These are phyloP conservation scores for Pleurotus ostreatus DNA, from an alignment of 768 basidiomycete genomes.

Conservation along the genomic window DNA sequence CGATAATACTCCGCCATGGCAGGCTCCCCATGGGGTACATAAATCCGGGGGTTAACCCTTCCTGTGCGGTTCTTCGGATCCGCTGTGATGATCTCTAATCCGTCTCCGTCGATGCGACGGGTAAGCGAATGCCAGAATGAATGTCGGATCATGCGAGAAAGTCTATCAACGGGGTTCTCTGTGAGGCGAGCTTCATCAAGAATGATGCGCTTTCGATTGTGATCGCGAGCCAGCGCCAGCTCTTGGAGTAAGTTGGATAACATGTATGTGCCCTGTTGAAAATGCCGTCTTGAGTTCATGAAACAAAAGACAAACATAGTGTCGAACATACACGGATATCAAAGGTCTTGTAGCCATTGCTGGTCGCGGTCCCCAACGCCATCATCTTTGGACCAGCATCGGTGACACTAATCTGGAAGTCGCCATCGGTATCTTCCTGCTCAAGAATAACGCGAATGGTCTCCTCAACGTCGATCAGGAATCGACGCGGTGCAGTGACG, in stretches of 20 bases:
- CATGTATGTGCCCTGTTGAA: constrained; percentile 92
- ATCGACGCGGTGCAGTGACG: constrained; percentile 75
- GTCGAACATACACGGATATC: constrained; percentile 74
- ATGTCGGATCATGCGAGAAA: constrained; percentile 95
- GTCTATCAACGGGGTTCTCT: constrained; percentile 95
- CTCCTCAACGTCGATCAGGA: constrained; percentile 96
- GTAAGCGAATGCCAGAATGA: constrained; percentile 99
- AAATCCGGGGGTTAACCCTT: constrained; percentile 87
- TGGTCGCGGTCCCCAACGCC: constrained; percentile 92
- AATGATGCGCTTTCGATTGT: constrained; percentile 92
- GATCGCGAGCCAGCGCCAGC: constrained; percentile 92
- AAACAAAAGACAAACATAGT: background rate
- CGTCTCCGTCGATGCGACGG: constrained; percentile 94
- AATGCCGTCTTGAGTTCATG: background rate
- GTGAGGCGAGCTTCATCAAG: constrained; percentile 98
- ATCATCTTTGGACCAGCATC: constrained; percentile 97
- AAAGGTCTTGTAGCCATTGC: constrained; percentile 97
- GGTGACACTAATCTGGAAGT: constrained; percentile 94
- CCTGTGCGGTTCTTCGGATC: constrained; percentile 97
- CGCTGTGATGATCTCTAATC: constrained; percentile 94
- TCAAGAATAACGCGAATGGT: constrained; percentile 95
- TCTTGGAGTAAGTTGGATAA: constrained; percentile 98
- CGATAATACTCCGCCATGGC: constrained; percentile 96
- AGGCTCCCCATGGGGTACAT: constrained; percentile 90
- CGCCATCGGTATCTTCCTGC: constrained; percentile 96